phyloP scores from a whole-genome alignment of 495 filamentous ascomycete species.

The Penicillium malachiteum region DNA sequence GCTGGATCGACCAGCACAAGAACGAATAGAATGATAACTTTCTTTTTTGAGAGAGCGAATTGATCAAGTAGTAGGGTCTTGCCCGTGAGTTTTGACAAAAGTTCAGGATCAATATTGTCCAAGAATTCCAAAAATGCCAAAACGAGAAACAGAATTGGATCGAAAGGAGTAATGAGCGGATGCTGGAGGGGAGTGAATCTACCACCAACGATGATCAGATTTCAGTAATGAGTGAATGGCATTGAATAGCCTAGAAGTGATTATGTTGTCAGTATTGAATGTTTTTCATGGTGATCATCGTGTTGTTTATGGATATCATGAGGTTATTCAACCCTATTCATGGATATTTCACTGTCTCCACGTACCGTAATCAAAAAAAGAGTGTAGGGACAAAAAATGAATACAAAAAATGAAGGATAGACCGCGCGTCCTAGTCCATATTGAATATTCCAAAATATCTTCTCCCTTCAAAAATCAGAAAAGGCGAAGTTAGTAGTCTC shows the following conservation, averaged over 20 bases:
- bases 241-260: not conserved
- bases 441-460: slow-evolving; percentile 8
- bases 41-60: slow-evolving; percentile 2
- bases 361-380: slow-evolving; percentile 23
- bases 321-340: not conserved
- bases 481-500: slow-evolving; percentile 3
- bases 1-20: slow-evolving; percentile 20
- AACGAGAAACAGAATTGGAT: too few species aligned
- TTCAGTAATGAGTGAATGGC: slow-evolving; percentile 13
- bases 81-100: slow-evolving; percentile 10
- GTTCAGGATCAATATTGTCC: not conserved
- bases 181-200: slow-evolving; percentile 4
- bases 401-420: slow-evolving; percentile 1
- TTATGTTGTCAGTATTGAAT: not conserved
- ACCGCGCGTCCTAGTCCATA: slow-evolving; percentile 21
- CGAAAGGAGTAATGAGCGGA: slow-evolving; percentile 19
- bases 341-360: not conserved
- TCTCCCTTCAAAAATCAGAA: slow-evolving; percentile 1
- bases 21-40: not conserved
- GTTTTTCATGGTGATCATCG: not conserved
- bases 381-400: slow-evolving; percentile 10
- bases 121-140: not conserved
- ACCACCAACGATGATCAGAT: slow-evolving; percentile 6
- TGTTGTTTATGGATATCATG: not conserved
- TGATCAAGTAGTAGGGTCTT: slow-evolving; percentile 14